Conservation (phyloP, 495 filamentous ascomycete genomes). For the Xeromyces bisporus region DNA sequence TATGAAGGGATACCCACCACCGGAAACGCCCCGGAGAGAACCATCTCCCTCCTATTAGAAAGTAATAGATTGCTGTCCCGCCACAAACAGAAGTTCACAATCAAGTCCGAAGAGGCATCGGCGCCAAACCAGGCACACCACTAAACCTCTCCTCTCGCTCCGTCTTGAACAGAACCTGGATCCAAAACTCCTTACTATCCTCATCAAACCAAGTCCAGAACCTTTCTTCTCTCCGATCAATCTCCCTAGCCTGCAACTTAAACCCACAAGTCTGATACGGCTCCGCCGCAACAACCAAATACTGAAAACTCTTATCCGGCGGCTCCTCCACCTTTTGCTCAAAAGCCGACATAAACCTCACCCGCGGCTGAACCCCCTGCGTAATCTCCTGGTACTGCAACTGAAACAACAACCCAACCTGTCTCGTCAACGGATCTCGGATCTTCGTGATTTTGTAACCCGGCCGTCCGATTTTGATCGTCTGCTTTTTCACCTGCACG, state of each 20-base stretch:
- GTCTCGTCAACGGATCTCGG: slow-evolving; percentile 73
- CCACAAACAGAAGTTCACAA: too few species aligned
- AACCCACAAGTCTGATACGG: slow-evolving; percentile 96
- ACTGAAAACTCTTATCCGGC: slow-evolving; percentile 89
- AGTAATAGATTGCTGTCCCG: too few species aligned
- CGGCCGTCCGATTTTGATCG: slow-evolving; percentile 93
- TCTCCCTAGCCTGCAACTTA: slow-evolving; percentile 87
- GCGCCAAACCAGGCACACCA: slow-evolving; percentile 78
- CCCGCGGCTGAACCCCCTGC: slow-evolving; percentile 54
- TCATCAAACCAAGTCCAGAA: slow-evolving; percentile 94
- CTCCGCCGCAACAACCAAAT: slow-evolving; percentile 87
- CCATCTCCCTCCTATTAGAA: too few species aligned
- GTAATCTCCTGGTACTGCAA: slow-evolving; percentile 89
- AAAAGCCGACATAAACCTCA: slow-evolving; percentile 94
- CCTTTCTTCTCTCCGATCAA: slow-evolving; percentile 71
- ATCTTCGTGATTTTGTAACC: slow-evolving; percentile 98
- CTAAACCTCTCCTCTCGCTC: slow-evolving; percentile 93
- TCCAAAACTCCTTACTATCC: slow-evolving; percentile 93
- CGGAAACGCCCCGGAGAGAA: too few species aligned
- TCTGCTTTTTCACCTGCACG: slow-evolving; percentile 68
- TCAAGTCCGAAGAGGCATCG: slow-evolving; percentile 18
- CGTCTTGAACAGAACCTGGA: slow-evolving; percentile 98
- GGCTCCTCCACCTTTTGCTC: slow-evolving; percentile 91
- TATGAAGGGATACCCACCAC: too few species aligned
- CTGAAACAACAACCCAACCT: slow-evolving; percentile 85